A percentile compares a stretch with the other conserved stretches of the same genome.
Evolutionary conservation across 257 asterid genomes (phyloP).

Genomic region (Petunia axillaris): DNA sequence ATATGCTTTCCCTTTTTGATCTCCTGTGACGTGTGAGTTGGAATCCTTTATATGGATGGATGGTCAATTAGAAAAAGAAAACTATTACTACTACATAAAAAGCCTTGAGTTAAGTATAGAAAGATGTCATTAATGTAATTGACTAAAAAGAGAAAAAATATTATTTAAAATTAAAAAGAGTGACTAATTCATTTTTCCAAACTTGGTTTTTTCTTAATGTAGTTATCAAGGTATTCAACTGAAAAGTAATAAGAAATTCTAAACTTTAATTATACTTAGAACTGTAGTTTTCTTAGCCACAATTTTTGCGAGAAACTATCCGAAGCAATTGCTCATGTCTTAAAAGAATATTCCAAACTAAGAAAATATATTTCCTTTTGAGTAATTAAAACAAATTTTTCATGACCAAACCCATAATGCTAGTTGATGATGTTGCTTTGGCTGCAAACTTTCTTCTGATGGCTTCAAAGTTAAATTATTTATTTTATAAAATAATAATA

Average conservation of each 20-base stretch:
- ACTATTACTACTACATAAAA: not conserved
- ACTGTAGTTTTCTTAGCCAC: too few species aligned
- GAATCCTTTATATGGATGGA: not conserved
- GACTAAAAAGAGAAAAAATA: too few species aligned
- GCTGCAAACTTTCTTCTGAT: not conserved
- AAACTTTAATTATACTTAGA: too few species aligned
- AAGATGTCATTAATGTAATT: too few species aligned
- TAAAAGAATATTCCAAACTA: not conserved
- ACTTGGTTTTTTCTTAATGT: too few species aligned
- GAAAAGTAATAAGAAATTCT: too few species aligned
- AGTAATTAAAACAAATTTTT: too few species aligned
- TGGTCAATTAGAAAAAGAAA: too few species aligned
- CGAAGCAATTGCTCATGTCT: not conserved
- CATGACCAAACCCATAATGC: not conserved
- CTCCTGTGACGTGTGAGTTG: not conserved
- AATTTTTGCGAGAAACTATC: not conserved
- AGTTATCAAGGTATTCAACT: too few species aligned
- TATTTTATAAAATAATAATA: not conserved
- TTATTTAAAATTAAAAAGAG: too few species aligned
- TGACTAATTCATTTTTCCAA: too few species aligned
- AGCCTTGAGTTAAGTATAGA: not conserved
- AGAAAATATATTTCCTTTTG: not conserved
- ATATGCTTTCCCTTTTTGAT: not conserved
- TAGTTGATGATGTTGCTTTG: conserved; percentile 14
- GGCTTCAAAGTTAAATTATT: not conserved